These are phyloP conservation scores for Aureobasidium sp. DNA, from an alignment of 2,329 filamentous ascomycete species.

Conservation along the genomic window DNA sequence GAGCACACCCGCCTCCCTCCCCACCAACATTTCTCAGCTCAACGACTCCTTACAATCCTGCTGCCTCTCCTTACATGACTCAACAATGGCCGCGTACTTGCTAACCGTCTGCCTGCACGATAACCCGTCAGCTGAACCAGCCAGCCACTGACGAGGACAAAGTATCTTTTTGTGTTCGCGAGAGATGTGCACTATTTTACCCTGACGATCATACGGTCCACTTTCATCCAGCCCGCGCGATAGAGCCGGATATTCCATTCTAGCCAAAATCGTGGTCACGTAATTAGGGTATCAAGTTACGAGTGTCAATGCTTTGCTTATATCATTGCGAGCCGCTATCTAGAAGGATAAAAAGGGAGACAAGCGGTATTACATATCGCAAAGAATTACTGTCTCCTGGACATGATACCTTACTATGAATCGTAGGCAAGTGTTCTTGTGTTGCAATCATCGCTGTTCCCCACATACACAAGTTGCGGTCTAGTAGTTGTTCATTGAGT, in stretches of 20 bases:
- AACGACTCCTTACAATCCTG: background rate
- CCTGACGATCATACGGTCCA: conserved; percentile 3
- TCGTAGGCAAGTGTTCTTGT: no score
- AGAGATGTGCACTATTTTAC: background rate
- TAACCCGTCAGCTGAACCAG: background rate
- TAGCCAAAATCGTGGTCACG: background rate
- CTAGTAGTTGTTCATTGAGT: no score
- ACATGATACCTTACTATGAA: no score
- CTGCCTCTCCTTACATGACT: background rate
- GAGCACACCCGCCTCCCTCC: background rate
- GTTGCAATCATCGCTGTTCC: no score
- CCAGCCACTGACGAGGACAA: background rate
- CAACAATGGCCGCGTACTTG: background rate
- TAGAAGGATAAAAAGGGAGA: no score
- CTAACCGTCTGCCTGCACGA: background rate
- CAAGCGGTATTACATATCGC: no score
- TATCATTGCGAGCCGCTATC: background rate
- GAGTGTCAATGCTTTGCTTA: background rate
- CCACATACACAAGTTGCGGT: no score
- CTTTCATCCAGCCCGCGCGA: background rate
- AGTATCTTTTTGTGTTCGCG: background rate
- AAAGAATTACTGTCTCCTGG: no score
- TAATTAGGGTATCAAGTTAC: background rate
- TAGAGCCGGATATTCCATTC: background rate
- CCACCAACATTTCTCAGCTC: background rate